Percentiles rank a stretch among this genome's conserved stretches.
Evolutionary conservation across 345 rosid genomes (phyloP).

Genomic region (Hibiscus syriacus): DNA sequence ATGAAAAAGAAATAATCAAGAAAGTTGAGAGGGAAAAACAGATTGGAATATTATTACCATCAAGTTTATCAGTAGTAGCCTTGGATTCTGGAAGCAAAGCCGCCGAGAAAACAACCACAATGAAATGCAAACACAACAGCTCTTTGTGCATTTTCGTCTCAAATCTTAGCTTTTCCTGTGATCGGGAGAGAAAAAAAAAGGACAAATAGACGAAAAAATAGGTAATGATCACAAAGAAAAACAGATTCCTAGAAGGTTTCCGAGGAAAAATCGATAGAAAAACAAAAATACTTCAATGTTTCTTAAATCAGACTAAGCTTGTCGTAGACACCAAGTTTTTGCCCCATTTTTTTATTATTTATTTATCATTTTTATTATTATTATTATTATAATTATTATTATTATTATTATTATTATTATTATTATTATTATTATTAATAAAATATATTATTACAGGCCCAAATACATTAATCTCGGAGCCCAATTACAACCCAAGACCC

Average conservation of each 20-base stretch:
- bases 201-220: not conserved
- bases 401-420: too few species aligned
- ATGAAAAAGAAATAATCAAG: not conserved
- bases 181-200: constrained; percentile 11
- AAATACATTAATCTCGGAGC: too few species aligned
- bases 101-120: constrained; percentile 23
- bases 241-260: not conserved
- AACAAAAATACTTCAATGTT: not conserved
- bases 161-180: constrained; percentile 13
- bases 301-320: not conserved
- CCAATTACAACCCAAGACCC: too few species aligned
- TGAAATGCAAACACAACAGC: constrained; percentile 9
- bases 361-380: too few species aligned
- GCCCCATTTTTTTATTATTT: too few species aligned
- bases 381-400: too few species aligned
- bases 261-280: not conserved
- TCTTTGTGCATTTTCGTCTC: constrained; percentile 28
- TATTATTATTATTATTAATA: too few species aligned
- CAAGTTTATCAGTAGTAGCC: constrained; percentile 53
- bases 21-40: constrained; percentile 1
- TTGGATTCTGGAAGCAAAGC: constrained; percentile 29
- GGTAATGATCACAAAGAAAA: not conserved
- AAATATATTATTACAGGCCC: too few species aligned
- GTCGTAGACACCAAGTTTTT: too few species aligned
- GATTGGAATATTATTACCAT: constrained; percentile 39